phyloP scores from a whole-genome alignment of 2,329 filamentous ascomycete species.

The Berkeleyomyces rouxiae region DNA sequence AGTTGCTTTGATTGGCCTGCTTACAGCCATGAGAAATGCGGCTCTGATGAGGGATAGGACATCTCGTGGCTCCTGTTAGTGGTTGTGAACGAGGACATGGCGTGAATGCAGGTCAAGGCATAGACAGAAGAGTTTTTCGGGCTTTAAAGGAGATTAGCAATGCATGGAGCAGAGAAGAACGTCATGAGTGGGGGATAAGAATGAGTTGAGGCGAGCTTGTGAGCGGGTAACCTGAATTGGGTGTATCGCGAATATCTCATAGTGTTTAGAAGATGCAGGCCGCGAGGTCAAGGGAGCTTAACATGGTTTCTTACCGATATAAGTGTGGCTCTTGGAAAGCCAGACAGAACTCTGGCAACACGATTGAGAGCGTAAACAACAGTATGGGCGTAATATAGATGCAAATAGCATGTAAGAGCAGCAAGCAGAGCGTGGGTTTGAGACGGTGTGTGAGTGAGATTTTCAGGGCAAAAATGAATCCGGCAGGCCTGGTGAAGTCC shows the following conservation, averaged over 20 bases:
- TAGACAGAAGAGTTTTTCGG: background rate
- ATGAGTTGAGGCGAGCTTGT: background rate
- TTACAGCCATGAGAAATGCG: conserved; percentile 16
- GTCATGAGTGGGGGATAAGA: too few species aligned
- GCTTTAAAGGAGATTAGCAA: background rate
- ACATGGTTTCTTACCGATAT: too few species aligned
- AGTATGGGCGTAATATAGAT: background rate
- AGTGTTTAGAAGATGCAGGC: too few species aligned
- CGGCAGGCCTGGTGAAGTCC: too few species aligned
- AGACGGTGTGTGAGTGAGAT: background rate
- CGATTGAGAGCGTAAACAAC: too few species aligned
- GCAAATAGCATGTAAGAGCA: background rate
- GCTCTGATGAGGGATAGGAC: background rate
- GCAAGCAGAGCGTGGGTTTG: background rate
- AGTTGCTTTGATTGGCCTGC: background rate
- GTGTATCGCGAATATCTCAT: too few species aligned
- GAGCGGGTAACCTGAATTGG: background rate
- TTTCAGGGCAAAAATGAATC: background rate
- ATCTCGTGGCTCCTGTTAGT: background rate
- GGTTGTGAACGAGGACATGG: conserved; percentile 8
- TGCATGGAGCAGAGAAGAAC: too few species aligned
- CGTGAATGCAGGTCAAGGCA: background rate
- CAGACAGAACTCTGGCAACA: too few species aligned
- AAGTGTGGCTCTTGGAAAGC: too few species aligned
- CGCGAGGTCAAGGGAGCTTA: too few species aligned